These are phyloP conservation scores for Rossbeevera mucosa DNA, from an alignment of 768 basidiomycete genomes.

Conservation along the genomic window DNA sequence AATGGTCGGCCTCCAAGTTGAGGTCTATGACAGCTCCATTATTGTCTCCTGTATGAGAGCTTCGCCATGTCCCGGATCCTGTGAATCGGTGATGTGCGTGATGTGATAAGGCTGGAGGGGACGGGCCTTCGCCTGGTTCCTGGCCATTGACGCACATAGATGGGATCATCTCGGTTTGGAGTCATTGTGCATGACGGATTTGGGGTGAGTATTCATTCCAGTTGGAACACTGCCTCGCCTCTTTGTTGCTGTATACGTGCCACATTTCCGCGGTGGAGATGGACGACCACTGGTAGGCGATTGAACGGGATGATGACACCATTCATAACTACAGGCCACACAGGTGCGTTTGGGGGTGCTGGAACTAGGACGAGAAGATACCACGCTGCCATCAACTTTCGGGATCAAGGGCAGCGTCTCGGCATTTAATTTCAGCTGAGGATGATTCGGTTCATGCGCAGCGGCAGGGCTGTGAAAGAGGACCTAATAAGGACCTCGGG, in stretches of 20 bases:
- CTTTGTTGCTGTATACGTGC: constrained; percentile 3
- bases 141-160: constrained; percentile 16
- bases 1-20: constrained; percentile 4
- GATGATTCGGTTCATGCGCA: constrained; percentile 6
- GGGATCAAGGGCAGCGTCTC: constrained; percentile 10
- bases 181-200: constrained; percentile 10
- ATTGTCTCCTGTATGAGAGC: neutral
- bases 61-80: constrained; percentile 1
- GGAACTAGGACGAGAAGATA: neutral
- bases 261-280: neutral
- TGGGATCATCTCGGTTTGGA: constrained; percentile 6
- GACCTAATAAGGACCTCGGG: neutral
- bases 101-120: constrained; percentile 1
- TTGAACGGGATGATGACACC: neutral
- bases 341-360: constrained; percentile 6
- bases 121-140: constrained; percentile 6
- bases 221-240: neutral
- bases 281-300: too few relatives aligned
- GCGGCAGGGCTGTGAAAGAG: constrained; percentile 9
- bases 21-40: neutral
- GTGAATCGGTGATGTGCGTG: constrained; percentile 7
- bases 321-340: neutral
- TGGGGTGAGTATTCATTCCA: neutral
- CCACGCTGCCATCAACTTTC: constrained; percentile 10
- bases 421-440: constrained; percentile 22